A percentile compares a stretch with the other conserved stretches of the same genome.
These are phyloP conservation scores for Chrysosporium queenslandicum DNA, from an alignment of 2,329 filamentous ascomycete genomes.

Conservation along the genomic window DNA sequence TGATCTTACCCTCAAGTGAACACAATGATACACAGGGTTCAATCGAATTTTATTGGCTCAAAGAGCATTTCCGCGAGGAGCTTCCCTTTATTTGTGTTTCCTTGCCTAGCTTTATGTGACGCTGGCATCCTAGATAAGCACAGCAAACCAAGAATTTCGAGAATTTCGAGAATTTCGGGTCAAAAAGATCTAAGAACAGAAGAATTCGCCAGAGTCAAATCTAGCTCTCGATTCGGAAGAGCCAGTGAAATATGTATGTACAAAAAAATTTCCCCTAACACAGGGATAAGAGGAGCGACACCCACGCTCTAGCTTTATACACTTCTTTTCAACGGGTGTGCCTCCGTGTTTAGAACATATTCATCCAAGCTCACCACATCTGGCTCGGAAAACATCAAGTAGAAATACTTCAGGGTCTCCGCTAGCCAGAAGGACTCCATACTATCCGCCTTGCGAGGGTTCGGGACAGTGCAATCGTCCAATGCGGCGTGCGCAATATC, in stretches of 20 bases:
- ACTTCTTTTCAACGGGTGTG: constrained; percentile 40
- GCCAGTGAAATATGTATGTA: background rate
- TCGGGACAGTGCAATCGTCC: constrained; percentile 18
- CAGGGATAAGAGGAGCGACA: background rate
- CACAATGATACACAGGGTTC: too few relatives aligned
- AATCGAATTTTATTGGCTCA: too few relatives aligned
- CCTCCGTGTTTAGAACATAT: constrained; percentile 53
- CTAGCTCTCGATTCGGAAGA: too few relatives aligned
- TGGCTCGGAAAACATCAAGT: constrained; percentile 64
- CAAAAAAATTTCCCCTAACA: background rate
- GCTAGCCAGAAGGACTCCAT: constrained; percentile 91
- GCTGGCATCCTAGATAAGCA: too few relatives aligned
- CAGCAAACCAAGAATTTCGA: too few relatives aligned
- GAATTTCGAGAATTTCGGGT: too few relatives aligned
- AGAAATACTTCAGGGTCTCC: constrained; percentile 90
- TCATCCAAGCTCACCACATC: constrained; percentile 57
- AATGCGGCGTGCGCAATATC: constrained; percentile 54
- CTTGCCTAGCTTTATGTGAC: too few relatives aligned
- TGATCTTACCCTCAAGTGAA: too few relatives aligned
- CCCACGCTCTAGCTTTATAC: background rate
- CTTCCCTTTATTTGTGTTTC: too few relatives aligned
- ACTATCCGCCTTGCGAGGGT: constrained; percentile 37
- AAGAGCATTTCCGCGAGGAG: too few relatives aligned
- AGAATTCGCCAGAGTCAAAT: too few relatives aligned
- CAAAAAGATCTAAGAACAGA: too few relatives aligned